Evolutionary conservation across 495 filamentous ascomycete species (phyloP).

Genomic region (Chaetomium tenue): DNA sequence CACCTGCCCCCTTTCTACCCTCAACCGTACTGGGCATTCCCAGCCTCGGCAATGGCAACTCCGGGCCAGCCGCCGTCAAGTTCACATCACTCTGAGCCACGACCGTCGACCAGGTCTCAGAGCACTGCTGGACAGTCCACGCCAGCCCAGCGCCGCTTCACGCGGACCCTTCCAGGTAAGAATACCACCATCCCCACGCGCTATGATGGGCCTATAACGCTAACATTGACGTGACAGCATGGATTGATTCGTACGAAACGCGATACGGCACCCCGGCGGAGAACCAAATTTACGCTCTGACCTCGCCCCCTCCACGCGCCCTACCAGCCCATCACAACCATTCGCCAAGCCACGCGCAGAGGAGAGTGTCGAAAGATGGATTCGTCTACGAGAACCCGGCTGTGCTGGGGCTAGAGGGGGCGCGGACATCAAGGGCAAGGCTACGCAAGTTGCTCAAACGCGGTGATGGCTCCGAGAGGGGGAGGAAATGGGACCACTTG

Average conservation of each 20-base stretch:
- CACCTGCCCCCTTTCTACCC: too few species aligned
- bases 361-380: constrained; percentile 55
- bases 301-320: constrained; percentile 48
- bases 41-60: constrained; percentile 23
- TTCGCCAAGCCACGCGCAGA: constrained; percentile 46
- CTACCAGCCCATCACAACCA: constrained; percentile 61
- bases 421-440: constrained; percentile 22
- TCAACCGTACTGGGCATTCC: not conserved
- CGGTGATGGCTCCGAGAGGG: constrained; percentile 40
- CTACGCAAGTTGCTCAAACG: constrained; percentile 35
- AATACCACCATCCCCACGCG: not conserved
- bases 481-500: constrained; percentile 58
- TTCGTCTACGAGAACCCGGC: constrained; percentile 47
- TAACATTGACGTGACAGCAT: constrained; percentile 42
- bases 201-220: not conserved
- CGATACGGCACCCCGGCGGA: constrained; percentile 38
- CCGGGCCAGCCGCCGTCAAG: constrained; percentile 27
- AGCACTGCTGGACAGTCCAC: constrained; percentile 19
- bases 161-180: constrained; percentile 46
- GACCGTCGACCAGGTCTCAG: constrained; percentile 23
- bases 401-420: constrained; percentile 28
- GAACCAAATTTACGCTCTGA: constrained; percentile 33
- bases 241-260: constrained; percentile 55
- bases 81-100: constrained; percentile 30
- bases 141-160: constrained; percentile 20